Evolutionary conservation across 164 flowering plant species (phyloP).

Genomic region (Piper betle): DNA sequence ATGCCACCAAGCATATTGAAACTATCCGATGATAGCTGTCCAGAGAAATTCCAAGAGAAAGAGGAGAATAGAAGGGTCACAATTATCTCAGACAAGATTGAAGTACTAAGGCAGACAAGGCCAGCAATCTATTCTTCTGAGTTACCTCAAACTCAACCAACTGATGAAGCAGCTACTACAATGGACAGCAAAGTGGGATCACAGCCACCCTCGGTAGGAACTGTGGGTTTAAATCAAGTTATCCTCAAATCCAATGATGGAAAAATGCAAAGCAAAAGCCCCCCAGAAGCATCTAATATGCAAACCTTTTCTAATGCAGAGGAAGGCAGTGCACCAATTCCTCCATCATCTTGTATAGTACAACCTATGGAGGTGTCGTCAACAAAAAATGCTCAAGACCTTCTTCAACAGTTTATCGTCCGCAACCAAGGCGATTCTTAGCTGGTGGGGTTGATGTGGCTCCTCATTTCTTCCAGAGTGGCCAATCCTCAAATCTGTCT

Average conservation of each 20-base stretch:
- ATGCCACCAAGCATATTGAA: background rate
- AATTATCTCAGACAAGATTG: slow-evolving; percentile 22
- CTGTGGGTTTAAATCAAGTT: too few relatives aligned
- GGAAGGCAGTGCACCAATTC: background rate
- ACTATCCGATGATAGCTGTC: background rate
- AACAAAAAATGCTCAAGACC: slow-evolving; percentile 5
- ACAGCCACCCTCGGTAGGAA: background rate
- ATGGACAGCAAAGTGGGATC: background rate
- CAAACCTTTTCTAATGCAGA: background rate
- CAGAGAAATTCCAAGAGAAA: slow-evolving; percentile 12
- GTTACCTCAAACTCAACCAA: slow-evolving; percentile 7
- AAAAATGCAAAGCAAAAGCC: slow-evolving; percentile 4
- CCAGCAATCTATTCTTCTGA: slow-evolving; percentile 9
- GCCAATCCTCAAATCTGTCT: slow-evolving; percentile 14
- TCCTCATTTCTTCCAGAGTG: slow-evolving; percentile 15
- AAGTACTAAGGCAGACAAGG: slow-evolving; percentile 4
- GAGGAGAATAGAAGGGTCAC: slow-evolving; percentile 37
- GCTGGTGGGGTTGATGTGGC: slow-evolving; percentile 10
- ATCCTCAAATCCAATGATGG: slow-evolving; percentile 7
- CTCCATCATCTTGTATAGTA: background rate
- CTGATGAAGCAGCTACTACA: slow-evolving; percentile 12
- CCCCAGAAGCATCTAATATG: background rate
- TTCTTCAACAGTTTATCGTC: slow-evolving; percentile 11
- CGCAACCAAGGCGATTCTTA: slow-evolving; percentile 9
- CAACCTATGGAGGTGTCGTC: background rate